phyloP scores from a whole-genome alignment of 495 filamentous ascomycete species.

The Xylaria curta region DNA sequence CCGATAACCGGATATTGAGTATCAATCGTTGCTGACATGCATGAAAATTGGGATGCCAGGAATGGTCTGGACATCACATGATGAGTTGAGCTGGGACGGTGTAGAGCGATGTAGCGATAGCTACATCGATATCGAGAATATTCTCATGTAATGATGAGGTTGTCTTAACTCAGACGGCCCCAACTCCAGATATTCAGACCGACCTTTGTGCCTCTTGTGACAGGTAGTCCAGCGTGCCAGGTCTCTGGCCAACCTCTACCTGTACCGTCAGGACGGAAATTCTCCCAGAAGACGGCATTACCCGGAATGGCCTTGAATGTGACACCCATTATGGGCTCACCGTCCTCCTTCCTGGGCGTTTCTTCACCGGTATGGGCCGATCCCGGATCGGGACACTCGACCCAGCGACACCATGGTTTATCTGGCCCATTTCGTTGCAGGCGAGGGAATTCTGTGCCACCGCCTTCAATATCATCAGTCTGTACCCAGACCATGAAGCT shows the following conservation, averaged over 20 bases:
- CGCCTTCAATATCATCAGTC: conserved; percentile 44
- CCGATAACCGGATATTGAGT: conserved; percentile 19
- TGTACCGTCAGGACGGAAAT: conserved; percentile 53
- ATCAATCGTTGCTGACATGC: conserved; percentile 16
- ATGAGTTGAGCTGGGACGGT: background rate
- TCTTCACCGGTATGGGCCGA: conserved; percentile 18
- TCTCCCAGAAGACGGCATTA: conserved; percentile 59
- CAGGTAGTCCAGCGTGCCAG: conserved; percentile 57
- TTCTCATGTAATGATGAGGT: background rate
- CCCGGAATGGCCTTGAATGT: conserved; percentile 50
- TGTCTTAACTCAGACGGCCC: conserved; percentile 33
- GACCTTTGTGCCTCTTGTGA: conserved; percentile 50
- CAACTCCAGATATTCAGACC: conserved; percentile 59
- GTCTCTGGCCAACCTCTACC: conserved; percentile 52
- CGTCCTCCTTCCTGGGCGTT: conserved; percentile 13
- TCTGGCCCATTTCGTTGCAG: conserved; percentile 37
- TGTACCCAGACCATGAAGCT: conserved; percentile 56
- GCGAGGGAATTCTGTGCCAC: conserved; percentile 54
- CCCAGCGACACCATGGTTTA: conserved; percentile 50
- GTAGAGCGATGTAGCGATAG: background rate
- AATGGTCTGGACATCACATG: background rate
- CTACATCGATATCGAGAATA: background rate
- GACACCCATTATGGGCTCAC: conserved; percentile 35
- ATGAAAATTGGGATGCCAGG: conserved; percentile 10
- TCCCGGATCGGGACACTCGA: conserved; percentile 43